Conservation (phyloP, 345 rosid genomes). For the Orychophragmus violaceus region DNA sequence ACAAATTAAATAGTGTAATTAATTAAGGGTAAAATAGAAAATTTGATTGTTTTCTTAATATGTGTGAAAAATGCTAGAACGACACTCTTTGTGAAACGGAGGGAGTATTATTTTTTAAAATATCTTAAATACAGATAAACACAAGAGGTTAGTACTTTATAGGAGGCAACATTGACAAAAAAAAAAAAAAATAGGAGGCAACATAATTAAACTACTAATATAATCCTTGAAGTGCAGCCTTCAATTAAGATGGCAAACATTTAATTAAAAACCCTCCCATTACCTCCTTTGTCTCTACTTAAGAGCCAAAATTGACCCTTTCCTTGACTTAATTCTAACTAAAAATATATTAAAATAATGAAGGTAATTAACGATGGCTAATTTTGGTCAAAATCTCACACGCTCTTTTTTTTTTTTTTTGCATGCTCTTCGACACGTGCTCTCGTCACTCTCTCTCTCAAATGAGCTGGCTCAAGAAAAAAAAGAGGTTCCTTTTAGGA, state of each 20-base stretch:
- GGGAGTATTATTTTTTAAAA: no score
- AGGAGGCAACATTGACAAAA: no score
- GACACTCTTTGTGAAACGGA: no score
- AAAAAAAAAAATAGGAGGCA: no score
- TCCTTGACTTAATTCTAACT: conserved; percentile 12
- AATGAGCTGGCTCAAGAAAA: conserved; percentile 22
- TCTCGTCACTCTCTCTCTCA: conserved; percentile 25
- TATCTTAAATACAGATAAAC: neutral
- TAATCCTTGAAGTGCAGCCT: conserved; percentile 2
- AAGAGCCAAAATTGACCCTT: conserved; percentile 34
- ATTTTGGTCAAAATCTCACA: conserved; percentile 30
- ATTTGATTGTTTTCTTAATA: no score
- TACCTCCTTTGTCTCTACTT: conserved; percentile 32
- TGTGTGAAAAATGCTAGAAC: no score
- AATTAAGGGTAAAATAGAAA: no score
- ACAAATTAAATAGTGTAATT: no score
- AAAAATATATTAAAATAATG: neutral
- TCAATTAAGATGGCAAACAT: neutral
- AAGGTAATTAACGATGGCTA: conserved; percentile 6
- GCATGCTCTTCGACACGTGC: conserved; percentile 37
- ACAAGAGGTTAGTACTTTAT: neutral
- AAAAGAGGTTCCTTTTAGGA: conserved; percentile 24
- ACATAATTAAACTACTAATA: neutral
- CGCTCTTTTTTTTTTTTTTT: conserved; percentile 16
- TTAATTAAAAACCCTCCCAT: neutral